A percentile compares a stretch with the other conserved stretches of the same genome.
Evolutionary conservation across 768 basidiomycete species (phyloP).

Genomic region (Boletus rufocinnamomeus): DNA sequence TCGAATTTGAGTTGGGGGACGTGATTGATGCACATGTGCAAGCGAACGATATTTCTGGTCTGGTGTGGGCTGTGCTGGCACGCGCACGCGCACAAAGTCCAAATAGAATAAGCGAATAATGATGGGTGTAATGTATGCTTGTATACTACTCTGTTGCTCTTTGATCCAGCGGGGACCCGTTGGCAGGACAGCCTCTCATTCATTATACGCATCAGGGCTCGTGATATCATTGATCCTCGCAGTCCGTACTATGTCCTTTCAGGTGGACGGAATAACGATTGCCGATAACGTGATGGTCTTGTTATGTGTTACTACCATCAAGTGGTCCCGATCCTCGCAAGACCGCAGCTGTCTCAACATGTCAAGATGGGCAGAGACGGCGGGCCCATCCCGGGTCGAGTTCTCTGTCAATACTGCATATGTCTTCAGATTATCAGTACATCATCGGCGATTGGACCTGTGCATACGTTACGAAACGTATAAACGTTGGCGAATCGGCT

Average conservation of each 20-base stretch:
- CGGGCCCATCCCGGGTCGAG: not conserved
- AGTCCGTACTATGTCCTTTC: no score
- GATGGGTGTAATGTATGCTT: not conserved
- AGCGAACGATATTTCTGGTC: conserved; percentile 63
- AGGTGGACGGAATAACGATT: not conserved
- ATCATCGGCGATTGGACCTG: not conserved
- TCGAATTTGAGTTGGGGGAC: conserved; percentile 58
- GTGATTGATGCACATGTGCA: conserved; percentile 62
- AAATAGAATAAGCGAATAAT: not conserved
- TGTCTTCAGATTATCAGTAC: not conserved
- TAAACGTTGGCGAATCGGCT: not conserved
- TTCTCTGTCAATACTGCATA: not conserved
- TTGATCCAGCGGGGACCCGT: not conserved
- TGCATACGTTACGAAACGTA: not conserved
- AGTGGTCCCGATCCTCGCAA: not conserved
- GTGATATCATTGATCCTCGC: not conserved
- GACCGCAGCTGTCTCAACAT: not conserved
- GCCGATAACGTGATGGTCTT: not conserved
- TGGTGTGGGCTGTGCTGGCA: conserved; percentile 61
- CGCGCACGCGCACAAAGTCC: conserved; percentile 35
- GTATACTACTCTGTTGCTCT: not conserved
- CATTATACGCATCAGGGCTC: no score
- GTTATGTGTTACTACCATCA: not conserved
- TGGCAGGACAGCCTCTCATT: not conserved
- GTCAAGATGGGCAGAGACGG: not conserved